A percentile compares a stretch with the other conserved stretches of the same genome.
phyloP scores from a whole-genome alignment of 2,329 filamentous ascomycete genomes.

The Dothistroma pini region DNA sequence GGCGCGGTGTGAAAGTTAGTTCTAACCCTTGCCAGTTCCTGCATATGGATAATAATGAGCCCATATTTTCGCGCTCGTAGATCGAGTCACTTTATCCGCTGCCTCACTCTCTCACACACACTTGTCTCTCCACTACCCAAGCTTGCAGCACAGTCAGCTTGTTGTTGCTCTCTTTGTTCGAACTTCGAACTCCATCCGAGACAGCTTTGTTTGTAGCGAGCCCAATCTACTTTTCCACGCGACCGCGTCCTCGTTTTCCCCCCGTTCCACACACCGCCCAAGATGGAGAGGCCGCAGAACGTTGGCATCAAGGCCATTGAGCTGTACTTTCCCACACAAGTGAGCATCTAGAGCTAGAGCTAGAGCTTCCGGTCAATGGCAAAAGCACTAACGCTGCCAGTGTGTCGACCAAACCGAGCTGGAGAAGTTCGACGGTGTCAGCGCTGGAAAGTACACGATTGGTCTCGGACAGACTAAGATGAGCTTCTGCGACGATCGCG shows the following conservation, averaged over 20 bases:
- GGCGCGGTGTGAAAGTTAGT: too few species aligned
- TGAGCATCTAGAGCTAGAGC: slow-evolving; percentile 33
- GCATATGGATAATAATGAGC: too few species aligned
- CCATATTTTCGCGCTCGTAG: too few species aligned
- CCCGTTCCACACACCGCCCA: slow-evolving; percentile 25
- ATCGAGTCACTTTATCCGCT: neutral
- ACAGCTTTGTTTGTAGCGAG: neutral
- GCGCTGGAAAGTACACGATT: slow-evolving; percentile 52
- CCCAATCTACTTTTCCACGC: neutral
- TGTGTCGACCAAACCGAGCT: slow-evolving; percentile 53
- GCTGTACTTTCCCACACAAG: slow-evolving; percentile 53
- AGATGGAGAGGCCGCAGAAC: slow-evolving; percentile 48
- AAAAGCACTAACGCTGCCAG: slow-evolving; percentile 33
- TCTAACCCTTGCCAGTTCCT: too few species aligned
- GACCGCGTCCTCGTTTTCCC: neutral
- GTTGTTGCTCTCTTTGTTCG: neutral
- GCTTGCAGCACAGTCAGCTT: neutral
- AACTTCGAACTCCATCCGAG: neutral
- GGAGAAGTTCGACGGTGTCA: slow-evolving; percentile 54
- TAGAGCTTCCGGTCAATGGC: neutral
- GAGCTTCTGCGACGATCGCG: slow-evolving; percentile 54
- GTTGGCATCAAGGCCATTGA: slow-evolving; percentile 55
- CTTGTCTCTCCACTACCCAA: neutral
- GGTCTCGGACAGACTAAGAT: slow-evolving; percentile 54
- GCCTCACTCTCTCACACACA: neutral